A percentile compares a stretch with the other conserved stretches of the same genome.
These are phyloP conservation scores for Magnolia officinalis DNA, from an alignment of 164 flowering plant species.

Conservation along the genomic window DNA sequence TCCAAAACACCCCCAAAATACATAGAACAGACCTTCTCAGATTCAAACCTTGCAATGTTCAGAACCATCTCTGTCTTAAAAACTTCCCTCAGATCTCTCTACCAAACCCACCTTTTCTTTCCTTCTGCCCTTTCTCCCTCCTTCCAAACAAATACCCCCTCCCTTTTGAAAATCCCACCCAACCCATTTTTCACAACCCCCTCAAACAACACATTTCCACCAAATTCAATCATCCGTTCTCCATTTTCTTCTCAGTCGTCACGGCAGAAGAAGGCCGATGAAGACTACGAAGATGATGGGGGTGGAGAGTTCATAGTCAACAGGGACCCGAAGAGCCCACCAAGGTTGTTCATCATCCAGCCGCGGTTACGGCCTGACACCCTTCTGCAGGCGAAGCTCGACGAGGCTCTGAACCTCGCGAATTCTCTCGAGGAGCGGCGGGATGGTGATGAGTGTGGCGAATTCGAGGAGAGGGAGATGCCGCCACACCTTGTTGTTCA, in stretches of 20 bases:
- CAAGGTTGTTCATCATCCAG: conserved; percentile 73
- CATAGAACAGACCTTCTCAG: background rate
- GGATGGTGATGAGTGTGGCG: conserved; percentile 45
- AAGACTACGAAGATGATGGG: conserved; percentile 13
- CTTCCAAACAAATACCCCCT: background rate
- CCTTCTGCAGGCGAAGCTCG: conserved; percentile 56
- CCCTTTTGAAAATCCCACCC: conserved; percentile 2
- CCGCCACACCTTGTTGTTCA: conserved; percentile 84
- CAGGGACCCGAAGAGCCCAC: conserved; percentile 51
- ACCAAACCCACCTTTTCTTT: conserved; percentile 8
- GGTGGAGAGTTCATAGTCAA: conserved; percentile 24
- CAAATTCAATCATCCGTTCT: conserved; percentile 16
- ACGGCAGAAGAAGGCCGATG: conserved; percentile 15
- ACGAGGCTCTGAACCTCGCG: conserved; percentile 84
- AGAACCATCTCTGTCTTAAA: conserved; percentile 25
- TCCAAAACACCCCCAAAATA: too few species aligned
- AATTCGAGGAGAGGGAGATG: conserved; percentile 39
- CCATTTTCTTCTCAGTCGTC: conserved; percentile 23
- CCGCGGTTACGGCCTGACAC: conserved; percentile 65
- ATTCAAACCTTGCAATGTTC: conserved; percentile 24
- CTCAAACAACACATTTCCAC: background rate
- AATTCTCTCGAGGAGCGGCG: conserved; percentile 84
- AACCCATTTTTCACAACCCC: background rate
- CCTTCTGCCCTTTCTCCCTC: background rate
- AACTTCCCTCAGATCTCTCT: conserved; percentile 14